Evolutionary conservation across 306 rosid species (phyloP), one percentile per base, ranked within the genome.

Genomic region (Sindora glabra): DNA sequence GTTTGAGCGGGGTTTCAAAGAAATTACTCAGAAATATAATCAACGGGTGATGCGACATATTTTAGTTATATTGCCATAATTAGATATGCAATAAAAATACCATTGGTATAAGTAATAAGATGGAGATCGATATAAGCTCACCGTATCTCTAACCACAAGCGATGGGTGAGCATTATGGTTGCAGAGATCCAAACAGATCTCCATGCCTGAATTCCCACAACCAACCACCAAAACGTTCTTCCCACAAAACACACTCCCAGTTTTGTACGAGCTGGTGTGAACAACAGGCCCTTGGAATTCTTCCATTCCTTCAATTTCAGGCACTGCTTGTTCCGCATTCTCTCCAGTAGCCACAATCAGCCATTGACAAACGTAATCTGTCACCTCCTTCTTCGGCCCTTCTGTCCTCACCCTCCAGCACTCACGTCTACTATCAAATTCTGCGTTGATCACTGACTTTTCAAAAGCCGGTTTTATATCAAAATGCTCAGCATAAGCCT

Each of bases 121-220:
- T 29, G 10, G 15, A 11, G 64, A 33, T 26, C 30, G 10, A 48
- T 67, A 46, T 49, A 64, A 15, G 66, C 90, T 77, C 48, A 89
- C 99, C 77, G 95, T 57, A 38, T 86, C 79, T 74, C 95, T 83
- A 65, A 89, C 97, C 0, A 84, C 95, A 1, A 94, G 70, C 53
- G 85, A 83, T 2, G 99, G 95, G 29, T 16, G 62, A 64, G 99
- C 95, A 74, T 84, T 77, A 56, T 82, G 79, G 77, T 82, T 72
- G 79, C 86, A 86, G 29, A 94, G 94, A 75, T 94, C 99, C 52
- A 89, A 74, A 68, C 94, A 86, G 44, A 94, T 77, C 72, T 94
- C 99, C 99, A 89, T 86, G 45, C 99, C 99, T 0, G 99, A 94
- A 68, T 94, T 94, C 2, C 99, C 99, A 62, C 95, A 94, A 6